These are phyloP conservation scores for Xylaria multiplex DNA, from an alignment of 2,329 filamentous ascomycete species.

Conservation along the genomic window DNA sequence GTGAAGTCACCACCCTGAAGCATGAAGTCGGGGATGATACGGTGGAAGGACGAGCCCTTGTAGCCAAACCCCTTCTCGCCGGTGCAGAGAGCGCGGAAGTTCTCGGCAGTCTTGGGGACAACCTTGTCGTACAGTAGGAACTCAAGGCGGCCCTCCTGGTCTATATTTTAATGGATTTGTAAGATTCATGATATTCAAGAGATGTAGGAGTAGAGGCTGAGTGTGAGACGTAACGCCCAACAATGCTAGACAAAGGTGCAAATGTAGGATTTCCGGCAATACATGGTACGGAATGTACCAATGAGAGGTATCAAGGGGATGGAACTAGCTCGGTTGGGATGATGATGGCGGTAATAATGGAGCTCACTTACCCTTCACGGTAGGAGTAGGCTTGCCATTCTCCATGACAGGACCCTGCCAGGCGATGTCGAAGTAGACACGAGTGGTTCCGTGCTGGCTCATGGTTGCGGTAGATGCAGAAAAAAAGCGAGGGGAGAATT, in stretches of 20 bases:
- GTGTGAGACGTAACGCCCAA: neutral
- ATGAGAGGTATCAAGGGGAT: conserved; percentile 18
- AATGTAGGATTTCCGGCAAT: neutral
- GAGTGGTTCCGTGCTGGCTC: conserved; percentile 31
- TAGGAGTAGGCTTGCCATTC: conserved; percentile 63
- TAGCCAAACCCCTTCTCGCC: conserved; percentile 85
- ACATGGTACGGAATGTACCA: neutral
- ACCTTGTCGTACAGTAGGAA: conserved; percentile 88
- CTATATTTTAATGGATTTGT: conserved; percentile 56
- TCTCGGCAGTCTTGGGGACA: conserved; percentile 87
- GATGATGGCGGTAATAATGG: conserved; percentile 21
- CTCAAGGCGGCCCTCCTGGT: conserved; percentile 80
- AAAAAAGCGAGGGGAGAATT: conserved; percentile 56
- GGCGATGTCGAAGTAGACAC: conserved; percentile 47
- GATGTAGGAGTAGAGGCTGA: neutral
- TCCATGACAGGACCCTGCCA: conserved; percentile 79
- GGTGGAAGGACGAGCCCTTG: conserved; percentile 86
- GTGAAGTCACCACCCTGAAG: conserved; percentile 97
- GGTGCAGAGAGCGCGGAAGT: conserved; percentile 88
- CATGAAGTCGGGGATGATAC: conserved; percentile 94
- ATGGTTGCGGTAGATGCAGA: conserved; percentile 63
- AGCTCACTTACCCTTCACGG: conserved; percentile 67
- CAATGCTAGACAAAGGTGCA: conserved; percentile 10
- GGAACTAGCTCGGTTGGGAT: conserved; percentile 25
- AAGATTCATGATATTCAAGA: conserved; percentile 20